Conservation (phyloP, 768 basidiomycete species). For the Collybia nuda region DNA sequence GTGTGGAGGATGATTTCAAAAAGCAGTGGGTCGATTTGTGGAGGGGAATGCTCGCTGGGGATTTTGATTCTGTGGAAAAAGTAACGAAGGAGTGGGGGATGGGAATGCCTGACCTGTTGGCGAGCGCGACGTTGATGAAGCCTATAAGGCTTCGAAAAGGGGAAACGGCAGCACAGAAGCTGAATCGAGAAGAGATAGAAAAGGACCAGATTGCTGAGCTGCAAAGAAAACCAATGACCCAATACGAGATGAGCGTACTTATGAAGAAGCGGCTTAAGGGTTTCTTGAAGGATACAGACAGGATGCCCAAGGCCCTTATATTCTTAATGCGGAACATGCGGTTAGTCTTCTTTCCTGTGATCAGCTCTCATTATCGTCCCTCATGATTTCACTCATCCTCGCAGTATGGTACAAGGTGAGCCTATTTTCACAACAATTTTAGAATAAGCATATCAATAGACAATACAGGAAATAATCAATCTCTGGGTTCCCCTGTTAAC, state of each 20-base stretch:
- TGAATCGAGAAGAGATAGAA: constrained; percentile 22
- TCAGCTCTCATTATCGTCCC: not conserved
- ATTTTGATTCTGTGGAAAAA: constrained; percentile 49
- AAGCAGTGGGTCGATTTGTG: constrained; percentile 78
- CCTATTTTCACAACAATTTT: constrained; percentile 4
- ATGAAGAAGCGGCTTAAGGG: constrained; percentile 69
- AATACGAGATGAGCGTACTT: constrained; percentile 67
- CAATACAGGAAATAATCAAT: constrained; percentile 69
- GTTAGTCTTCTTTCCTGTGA: constrained; percentile 21
- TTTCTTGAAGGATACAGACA: constrained; percentile 73
- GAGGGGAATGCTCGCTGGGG: constrained; percentile 60
- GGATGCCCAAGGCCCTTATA: constrained; percentile 74
- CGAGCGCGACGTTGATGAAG: constrained; percentile 69
- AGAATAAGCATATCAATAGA: constrained; percentile 23
- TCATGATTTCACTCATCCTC: not conserved
- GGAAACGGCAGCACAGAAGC: constrained; percentile 18
- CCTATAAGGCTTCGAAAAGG: constrained; percentile 47
- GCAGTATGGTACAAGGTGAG: constrained; percentile 49
- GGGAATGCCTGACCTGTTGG: constrained; percentile 69
- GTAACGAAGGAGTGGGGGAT: constrained; percentile 67
- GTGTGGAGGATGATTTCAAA: constrained; percentile 64
- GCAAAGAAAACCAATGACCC: constrained; percentile 39
- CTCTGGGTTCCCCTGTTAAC: constrained; percentile 84
- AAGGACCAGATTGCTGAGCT: constrained; percentile 30
- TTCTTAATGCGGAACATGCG: constrained; percentile 81